These are phyloP conservation scores for Suillus plorans DNA, from an alignment of 768 basidiomycete species.

Conservation along the genomic window DNA sequence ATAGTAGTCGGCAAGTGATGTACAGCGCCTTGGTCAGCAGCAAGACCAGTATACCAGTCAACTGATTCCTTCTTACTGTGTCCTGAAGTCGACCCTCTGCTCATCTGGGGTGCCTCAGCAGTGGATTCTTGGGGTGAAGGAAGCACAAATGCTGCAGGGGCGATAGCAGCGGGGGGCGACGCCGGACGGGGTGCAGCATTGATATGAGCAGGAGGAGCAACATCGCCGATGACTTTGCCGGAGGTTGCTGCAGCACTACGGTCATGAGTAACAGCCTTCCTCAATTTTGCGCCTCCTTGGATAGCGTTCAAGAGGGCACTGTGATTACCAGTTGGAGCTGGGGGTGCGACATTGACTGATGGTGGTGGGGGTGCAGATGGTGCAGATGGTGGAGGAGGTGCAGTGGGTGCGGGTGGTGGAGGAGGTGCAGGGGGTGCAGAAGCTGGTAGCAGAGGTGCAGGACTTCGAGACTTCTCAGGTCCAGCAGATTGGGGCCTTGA, in stretches of 20 bases:
- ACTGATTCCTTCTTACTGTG: constrained; percentile 72
- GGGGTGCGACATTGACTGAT: constrained; percentile 29
- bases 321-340: constrained; percentile 46
- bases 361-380: constrained; percentile 32
- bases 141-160: constrained; percentile 9
- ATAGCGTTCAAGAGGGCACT: constrained; percentile 77
- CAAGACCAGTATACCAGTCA: constrained; percentile 89
- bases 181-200: constrained; percentile 42
- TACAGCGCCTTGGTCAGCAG: constrained; percentile 60
- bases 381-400: constrained; percentile 29
- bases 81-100: constrained; percentile 17
- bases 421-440: constrained; percentile 27
- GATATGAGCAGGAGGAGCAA: constrained; percentile 69
- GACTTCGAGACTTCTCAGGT: constrained; percentile 22
- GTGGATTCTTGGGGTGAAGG: constrained; percentile 20
- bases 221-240: constrained; percentile 79
- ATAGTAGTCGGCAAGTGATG: constrained; percentile 49
- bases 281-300: constrained; percentile 68
- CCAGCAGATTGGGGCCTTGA: constrained; percentile 59
- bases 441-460: constrained; percentile 4
- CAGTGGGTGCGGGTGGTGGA: constrained; percentile 36
- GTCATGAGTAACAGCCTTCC: constrained; percentile 80
- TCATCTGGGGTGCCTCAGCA: constrained; percentile 16
- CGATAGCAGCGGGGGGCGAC: constrained; percentile 35
- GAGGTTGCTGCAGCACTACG: constrained; percentile 68